A percentile compares a stretch with the other conserved stretches of the same genome.
Conservation (phyloP, 306 rosid genomes). For the Vigna reflexopilosa region DNA sequence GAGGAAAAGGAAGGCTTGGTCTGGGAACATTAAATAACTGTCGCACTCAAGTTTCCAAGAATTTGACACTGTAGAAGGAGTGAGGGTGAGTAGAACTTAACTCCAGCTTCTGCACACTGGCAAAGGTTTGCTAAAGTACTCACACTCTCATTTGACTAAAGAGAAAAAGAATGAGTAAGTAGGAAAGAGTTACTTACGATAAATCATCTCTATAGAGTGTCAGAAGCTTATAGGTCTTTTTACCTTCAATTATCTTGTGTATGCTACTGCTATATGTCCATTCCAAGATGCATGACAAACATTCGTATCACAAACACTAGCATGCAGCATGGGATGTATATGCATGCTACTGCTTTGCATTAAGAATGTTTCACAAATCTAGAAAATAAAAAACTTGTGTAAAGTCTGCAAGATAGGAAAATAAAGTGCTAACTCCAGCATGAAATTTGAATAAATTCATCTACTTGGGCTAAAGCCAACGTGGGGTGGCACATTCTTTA, state of each 20-base stretch:
- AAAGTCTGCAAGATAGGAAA: conserved; percentile 24
- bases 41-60: conserved; percentile 51
- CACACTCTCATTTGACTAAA: conserved; percentile 43
- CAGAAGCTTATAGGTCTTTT: conserved; percentile 23
- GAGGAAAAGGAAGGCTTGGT: conserved; percentile 37
- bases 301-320: conserved; percentile 16
- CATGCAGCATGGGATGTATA: conserved; percentile 10
- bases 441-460: conserved; percentile 24
- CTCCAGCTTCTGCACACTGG: conserved; percentile 42
- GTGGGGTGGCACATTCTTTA: conserved; percentile 51
- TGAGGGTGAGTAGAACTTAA: conserved; percentile 15
- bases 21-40: conserved; percentile 46
- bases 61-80: conserved; percentile 26
- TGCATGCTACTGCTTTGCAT: conserved; percentile 22
- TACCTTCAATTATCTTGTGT: conserved; percentile 43
- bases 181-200: conserved; percentile 30
- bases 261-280: conserved; percentile 14
- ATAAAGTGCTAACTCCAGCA: conserved; percentile 16
- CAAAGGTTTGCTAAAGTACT: conserved; percentile 44
- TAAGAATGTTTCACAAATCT: conserved; percentile 30
- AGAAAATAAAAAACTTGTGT: conserved; percentile 25
- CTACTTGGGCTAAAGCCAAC: conserved; percentile 38
- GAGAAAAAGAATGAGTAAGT: conserved; percentile 35
- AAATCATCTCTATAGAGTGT: conserved; percentile 1
- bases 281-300: conserved; percentile 33